A percentile compares a stretch with the other conserved stretches of the same genome.
phyloP scores from a whole-genome alignment of 106 monocot species.

The Acorus calamus region DNA sequence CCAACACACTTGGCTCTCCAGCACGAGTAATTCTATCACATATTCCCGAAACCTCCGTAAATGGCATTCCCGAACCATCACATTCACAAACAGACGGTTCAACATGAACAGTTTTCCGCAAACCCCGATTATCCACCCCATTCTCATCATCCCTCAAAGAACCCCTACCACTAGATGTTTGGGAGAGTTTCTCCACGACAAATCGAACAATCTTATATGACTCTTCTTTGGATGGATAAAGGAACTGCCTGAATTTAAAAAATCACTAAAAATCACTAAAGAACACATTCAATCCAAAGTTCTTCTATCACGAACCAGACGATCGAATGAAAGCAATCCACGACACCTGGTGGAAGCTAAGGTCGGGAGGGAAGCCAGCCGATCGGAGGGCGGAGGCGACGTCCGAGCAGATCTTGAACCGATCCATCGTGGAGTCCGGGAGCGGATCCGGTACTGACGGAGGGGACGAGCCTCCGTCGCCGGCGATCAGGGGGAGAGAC shows the following conservation, averaged over 20 bases:
- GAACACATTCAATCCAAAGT: constrained; percentile 1
- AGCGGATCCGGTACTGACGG: constrained; percentile 13
- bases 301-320: not conserved
- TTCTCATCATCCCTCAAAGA: not conserved
- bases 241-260: not conserved
- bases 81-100: not conserved
- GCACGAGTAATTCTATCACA: not conserved
- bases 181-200: not conserved
- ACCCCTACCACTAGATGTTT: not conserved
- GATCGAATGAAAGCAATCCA: too few relatives aligned
- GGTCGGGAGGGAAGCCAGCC: constrained; percentile 7
- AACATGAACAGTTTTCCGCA: too few relatives aligned
- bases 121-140: not conserved
- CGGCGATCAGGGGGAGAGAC: constrained; percentile 16
- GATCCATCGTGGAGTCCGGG: constrained; percentile 15
- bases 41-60: not conserved
- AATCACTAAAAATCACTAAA: not conserved
- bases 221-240: not conserved
- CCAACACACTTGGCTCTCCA: too few relatives aligned
- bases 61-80: too few relatives aligned
- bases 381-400: constrained; percentile 16
- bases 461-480: too few relatives aligned
- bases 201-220: not conserved
- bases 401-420: constrained; percentile 23
- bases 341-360: constrained; percentile 26